Evolutionary conservation across 1,139 yeast genomes (phyloP), one percentile per base, ranked within the genome.

Genomic region (Pichia sorboxylosa): DNA sequence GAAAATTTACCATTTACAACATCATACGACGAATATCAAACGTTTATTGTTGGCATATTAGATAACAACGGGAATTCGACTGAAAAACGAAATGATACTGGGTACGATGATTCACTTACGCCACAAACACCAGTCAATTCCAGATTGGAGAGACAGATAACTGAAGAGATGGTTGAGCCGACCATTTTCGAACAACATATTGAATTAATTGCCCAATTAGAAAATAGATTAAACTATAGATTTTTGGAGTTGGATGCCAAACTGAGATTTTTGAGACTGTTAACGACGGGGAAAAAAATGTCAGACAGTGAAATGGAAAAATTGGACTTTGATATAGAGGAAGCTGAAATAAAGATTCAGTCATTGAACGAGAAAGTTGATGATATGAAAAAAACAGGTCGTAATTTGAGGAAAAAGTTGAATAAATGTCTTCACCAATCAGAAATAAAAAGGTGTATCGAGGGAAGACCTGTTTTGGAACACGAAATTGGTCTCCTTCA

Each of bases 231-330:
- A 29, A 73, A 75, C 46, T 72, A 74, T 39, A 64, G 73, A 30
- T 76, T 73, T 47, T 52, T 75, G 30, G 85, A 77, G 46, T 80
- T 75, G 44, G 84, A 75, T 44, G 66, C 82, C 2, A 64, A 79
- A 42, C 80, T 75, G 40, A 64, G 70, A 53, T 76, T 76, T 47
- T 54, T 76, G 28, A 46, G 72, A 13, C 46, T 55, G 8, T 46
- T 64, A 5, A 47, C 63, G 5, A 52, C 55, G 9, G 64, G 61
- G 21, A 57, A 55, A 26, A 54, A 56, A 5, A 40, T 48, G 24
- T 41, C 48, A 18, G 48, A 52, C 4, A 56, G 54, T 19, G 56
- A 54, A 25, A 38, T 51, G 21, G 55, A 32, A 15, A 23, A 28
- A 1, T 13, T 35, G 5, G 40, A 37, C 23, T 3, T 22, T 3